Conservation (phyloP, 1,284 basidiomycete species). For the Ceratobasidium sp. region DNA sequence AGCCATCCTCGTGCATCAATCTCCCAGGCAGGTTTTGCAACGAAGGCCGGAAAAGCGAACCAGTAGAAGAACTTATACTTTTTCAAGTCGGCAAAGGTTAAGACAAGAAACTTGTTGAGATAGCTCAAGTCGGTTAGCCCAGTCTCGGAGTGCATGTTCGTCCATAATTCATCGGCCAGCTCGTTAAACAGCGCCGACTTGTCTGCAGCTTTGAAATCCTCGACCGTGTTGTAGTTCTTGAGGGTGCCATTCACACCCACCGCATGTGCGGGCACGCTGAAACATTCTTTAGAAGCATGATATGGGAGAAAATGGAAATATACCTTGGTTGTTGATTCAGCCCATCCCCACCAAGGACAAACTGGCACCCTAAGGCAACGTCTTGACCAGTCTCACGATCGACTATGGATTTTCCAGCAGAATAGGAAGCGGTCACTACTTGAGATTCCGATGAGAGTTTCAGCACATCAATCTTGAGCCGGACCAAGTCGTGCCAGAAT, state of each 20-base stretch:
- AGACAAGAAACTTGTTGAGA: slow-evolving; percentile 84
- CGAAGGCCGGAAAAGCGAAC: slow-evolving; percentile 95
- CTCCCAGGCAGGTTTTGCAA: slow-evolving; percentile 88
- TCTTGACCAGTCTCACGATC: slow-evolving; percentile 79
- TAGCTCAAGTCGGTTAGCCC: slow-evolving; percentile 54
- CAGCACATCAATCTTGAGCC: slow-evolving; percentile 91
- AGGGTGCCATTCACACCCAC: slow-evolving; percentile 69
- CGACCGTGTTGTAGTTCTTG: slow-evolving; percentile 96
- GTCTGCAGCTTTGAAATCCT: slow-evolving; percentile 91
- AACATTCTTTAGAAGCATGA: not conserved
- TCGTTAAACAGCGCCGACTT: slow-evolving; percentile 86
- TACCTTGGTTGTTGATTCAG: slow-evolving; percentile 60
- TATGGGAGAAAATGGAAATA: not conserved
- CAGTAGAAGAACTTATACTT: slow-evolving; percentile 98
- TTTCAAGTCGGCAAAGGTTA: slow-evolving; percentile 97
- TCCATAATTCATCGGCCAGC: slow-evolving; percentile 62
- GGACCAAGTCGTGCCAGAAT: slow-evolving; percentile 93
- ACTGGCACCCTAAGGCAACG: slow-evolving; percentile 68
- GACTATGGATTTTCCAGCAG: slow-evolving; percentile 73
- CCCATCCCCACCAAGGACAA: slow-evolving; percentile 68
- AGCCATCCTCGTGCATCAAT: slow-evolving; percentile 68
- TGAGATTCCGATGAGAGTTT: slow-evolving; percentile 81
- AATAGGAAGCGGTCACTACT: slow-evolving; percentile 73
- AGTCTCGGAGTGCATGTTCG: slow-evolving; percentile 26
- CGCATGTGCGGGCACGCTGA: slow-evolving; percentile 59